Evolutionary conservation across 108 stramenopile species (phyloP).

Genomic region (Chaetoceros muelleri): DNA sequence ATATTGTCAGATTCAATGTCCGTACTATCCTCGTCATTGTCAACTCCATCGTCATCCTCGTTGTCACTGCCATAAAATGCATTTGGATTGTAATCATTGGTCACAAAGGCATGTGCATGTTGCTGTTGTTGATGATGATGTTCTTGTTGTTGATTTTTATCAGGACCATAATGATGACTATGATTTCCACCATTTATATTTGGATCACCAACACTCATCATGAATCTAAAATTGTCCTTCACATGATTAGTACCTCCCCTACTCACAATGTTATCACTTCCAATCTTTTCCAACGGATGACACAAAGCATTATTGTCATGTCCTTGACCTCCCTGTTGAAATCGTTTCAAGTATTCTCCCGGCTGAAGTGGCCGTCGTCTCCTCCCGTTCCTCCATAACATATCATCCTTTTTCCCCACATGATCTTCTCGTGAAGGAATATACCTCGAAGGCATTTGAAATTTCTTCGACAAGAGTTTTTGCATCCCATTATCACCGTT

Average conservation of each 20-base stretch:
- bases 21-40: not conserved
- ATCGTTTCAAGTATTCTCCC: not conserved
- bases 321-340: not conserved
- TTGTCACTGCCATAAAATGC: not conserved
- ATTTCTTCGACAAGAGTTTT: conserved; percentile 46
- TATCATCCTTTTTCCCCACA: not conserved
- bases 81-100: not conserved
- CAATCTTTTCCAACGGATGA: not conserved
- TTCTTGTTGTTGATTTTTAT: not conserved
- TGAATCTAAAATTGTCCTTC: not conserved
- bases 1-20: not conserved
- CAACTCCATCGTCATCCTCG: not conserved
- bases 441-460: conserved; percentile 31
- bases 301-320: not conserved
- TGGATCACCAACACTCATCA: not conserved
- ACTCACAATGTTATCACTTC: not conserved
- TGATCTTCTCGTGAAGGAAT: conserved; percentile 15
- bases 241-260: not conserved
- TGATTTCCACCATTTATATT: not conserved
- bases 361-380: not conserved
- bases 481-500: conserved; percentile 34
- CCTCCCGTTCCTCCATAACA: not conserved
- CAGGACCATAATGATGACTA: not conserved
- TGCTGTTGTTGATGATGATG: not conserved
- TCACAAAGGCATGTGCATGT: not conserved